A percentile compares a stretch with the other conserved stretches of the same genome.
Evolutionary conservation across 805 yeast genomes (phyloP).

Genomic region (Kodamaea neixiangensis): DNA sequence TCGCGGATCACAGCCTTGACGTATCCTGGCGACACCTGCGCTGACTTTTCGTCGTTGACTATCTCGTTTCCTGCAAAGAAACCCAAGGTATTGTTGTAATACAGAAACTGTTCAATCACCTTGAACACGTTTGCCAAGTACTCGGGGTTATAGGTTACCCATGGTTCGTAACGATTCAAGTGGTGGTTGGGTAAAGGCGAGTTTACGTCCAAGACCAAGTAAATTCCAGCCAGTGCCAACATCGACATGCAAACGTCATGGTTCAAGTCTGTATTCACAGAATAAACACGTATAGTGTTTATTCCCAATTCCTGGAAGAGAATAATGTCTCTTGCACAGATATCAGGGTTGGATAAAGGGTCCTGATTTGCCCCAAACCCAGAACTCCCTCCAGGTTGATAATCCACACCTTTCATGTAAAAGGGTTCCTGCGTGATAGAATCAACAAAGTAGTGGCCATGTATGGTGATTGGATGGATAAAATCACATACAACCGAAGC

Average conservation of each 20-base stretch:
- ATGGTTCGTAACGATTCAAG: conserved; percentile 88
- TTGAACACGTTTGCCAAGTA: conserved; percentile 77
- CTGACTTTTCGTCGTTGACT: conserved; percentile 75
- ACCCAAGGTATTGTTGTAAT: conserved; percentile 85
- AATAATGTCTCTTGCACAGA: conserved; percentile 79
- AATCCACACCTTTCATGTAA: conserved; percentile 84
- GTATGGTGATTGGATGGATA: conserved; percentile 67
- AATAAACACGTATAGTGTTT: conserved; percentile 85
- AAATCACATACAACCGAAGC: conserved; percentile 2
- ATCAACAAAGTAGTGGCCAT: conserved; percentile 75
- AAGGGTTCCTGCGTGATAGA: conserved; percentile 78
- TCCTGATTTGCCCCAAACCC: conserved; percentile 60
- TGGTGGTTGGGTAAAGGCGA: conserved; percentile 80
- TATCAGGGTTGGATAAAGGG: conserved; percentile 71
- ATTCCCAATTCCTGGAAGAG: conserved; percentile 83
- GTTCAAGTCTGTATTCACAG: conserved; percentile 76
- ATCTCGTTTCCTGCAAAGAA: conserved; percentile 93
- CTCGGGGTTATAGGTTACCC: conserved; percentile 75
- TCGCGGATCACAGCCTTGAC: conserved; percentile 80
- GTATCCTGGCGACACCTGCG: conserved; percentile 68
- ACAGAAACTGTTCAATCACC: conserved; percentile 78
- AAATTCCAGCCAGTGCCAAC: conserved; percentile 91
- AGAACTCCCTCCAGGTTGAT: conserved; percentile 95
- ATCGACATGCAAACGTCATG: conserved; percentile 92
- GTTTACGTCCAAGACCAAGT: conserved; percentile 86